These are phyloP conservation scores for Macroventuria anomochaeta DNA, from an alignment of 2,329 filamentous ascomycete species.

Conservation along the genomic window DNA sequence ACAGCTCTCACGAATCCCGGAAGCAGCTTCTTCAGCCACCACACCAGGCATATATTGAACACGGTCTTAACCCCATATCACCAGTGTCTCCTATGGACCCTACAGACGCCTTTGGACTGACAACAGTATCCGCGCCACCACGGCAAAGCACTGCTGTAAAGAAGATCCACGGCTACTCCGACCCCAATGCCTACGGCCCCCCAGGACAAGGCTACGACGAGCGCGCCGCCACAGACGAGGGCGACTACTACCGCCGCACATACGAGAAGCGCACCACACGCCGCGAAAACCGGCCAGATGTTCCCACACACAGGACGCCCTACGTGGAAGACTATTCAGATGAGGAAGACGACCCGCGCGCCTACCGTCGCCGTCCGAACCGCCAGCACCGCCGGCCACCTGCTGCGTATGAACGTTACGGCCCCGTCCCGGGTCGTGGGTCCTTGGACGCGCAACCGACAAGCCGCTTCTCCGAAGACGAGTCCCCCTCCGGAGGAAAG, in stretches of 20 bases:
- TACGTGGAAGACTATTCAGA: slow-evolving; percentile 41
- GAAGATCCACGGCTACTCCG: slow-evolving; percentile 21
- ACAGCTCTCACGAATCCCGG: slow-evolving; percentile 31
- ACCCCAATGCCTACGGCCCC: slow-evolving; percentile 19
- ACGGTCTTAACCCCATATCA: slow-evolving; percentile 19
- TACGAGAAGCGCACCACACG: slow-evolving; percentile 16
- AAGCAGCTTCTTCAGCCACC: slow-evolving; percentile 41
- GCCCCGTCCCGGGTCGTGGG: slow-evolving; percentile 19
- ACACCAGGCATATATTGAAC: slow-evolving; percentile 33
- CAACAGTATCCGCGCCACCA: slow-evolving; percentile 8
- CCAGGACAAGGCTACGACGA: slow-evolving; percentile 6
- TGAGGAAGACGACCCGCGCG: slow-evolving; percentile 32
- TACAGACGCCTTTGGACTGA: slow-evolving; percentile 11
- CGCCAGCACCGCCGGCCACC: slow-evolving; percentile 35
- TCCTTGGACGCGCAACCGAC: slow-evolving; percentile 25
- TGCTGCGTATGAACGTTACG: slow-evolving; percentile 30
- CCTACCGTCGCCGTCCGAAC: slow-evolving; percentile 34
- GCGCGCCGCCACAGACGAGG: slow-evolving; percentile 17
- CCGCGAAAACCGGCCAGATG: slow-evolving; percentile 8
- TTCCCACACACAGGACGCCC: slow-evolving; percentile 15
- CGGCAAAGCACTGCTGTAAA: slow-evolving; percentile 13
- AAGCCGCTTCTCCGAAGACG: slow-evolving; percentile 22
- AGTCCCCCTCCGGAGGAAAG: slow-evolving; percentile 27
- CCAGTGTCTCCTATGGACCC: slow-evolving; percentile 21
- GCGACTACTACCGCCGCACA: slow-evolving; percentile 18